phyloP scores from a whole-genome alignment of 2,329 filamentous ascomycete species.

The Penicillium decumbens region DNA sequence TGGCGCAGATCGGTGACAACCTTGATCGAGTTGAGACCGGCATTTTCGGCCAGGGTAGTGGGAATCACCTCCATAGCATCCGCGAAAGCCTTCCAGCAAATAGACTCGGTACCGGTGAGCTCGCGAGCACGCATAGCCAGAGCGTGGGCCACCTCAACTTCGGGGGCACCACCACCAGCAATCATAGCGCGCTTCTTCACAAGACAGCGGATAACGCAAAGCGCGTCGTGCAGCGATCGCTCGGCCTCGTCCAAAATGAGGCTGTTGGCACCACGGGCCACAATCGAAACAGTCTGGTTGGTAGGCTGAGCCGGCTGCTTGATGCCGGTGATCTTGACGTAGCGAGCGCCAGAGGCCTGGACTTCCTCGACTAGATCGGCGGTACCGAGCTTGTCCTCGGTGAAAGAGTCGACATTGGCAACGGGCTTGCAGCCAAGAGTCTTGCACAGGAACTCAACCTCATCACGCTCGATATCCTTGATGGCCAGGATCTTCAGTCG shows the following conservation, averaged over 20 bases:
- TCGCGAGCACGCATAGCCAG: conserved; percentile 76
- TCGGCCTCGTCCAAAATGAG: conserved; percentile 96
- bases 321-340: conserved; percentile 92
- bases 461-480: conserved; percentile 97
- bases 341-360: conserved; percentile 77
- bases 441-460: conserved; percentile 99
- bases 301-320: conserved; percentile 58
- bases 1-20: conserved; percentile 94
- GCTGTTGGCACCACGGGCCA: conserved; percentile 88
- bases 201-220: conserved; percentile 93
- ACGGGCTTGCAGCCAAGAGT: conserved; percentile 98
- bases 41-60: conserved; percentile 94
- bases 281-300: conserved; percentile 83
- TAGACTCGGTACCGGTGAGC: conserved; percentile 85
- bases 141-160: conserved; percentile 90
- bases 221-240: conserved; percentile 91
- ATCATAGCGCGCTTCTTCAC: conserved; percentile 99
- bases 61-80: conserved; percentile 97
- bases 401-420: conserved; percentile 96
- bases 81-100: conserved; percentile 98
- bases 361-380: conserved; percentile 93
- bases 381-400: conserved; percentile 92
- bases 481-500: conserved; percentile 93
- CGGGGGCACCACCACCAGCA: conserved; percentile 89
- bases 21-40: conserved; percentile 96